These are phyloP conservation scores for Beauveria australis DNA, from an alignment of 2,329 filamentous ascomycete genomes.

Conservation along the genomic window DNA sequence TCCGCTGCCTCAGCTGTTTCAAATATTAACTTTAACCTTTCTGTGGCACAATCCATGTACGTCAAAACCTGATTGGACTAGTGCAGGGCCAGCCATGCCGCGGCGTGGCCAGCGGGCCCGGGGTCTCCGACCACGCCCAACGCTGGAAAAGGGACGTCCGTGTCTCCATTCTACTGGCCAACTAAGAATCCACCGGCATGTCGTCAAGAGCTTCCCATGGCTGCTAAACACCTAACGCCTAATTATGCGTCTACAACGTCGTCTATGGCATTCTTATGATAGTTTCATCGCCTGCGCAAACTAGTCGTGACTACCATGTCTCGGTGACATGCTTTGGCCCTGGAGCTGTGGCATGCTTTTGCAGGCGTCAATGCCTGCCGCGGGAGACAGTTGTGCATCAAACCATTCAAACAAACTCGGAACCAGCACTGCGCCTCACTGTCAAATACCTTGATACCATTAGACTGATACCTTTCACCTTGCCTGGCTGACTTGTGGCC, in stretches of 20 bases:
- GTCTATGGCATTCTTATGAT: too few relatives aligned
- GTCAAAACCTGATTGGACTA: neutral
- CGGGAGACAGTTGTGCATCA: neutral
- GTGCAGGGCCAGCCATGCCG: neutral
- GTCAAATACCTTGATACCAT: too few relatives aligned
- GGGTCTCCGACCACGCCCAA: neutral
- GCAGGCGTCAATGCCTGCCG: neutral
- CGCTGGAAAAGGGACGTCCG: neutral
- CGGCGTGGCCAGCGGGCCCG: constrained; percentile 1
- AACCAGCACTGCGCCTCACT: too few relatives aligned
- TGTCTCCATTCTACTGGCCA: neutral
- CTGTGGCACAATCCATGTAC: neutral
- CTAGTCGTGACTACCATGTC: neutral
- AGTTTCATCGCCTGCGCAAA: neutral
- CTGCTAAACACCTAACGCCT: too few relatives aligned
- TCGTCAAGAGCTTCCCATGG: too few relatives aligned
- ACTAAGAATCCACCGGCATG: too few relatives aligned
- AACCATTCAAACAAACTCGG: neutral
- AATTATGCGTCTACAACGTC: neutral
- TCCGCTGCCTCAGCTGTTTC: neutral
- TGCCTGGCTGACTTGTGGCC: neutral
- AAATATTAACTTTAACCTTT: neutral
- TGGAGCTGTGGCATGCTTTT: neutral
- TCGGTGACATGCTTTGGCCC: neutral
- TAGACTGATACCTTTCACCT: neutral